Base-by-base conservation (phyloP, 2,329 filamentous ascomycete genomes). In the Calonectria ilicicola region DNA sequence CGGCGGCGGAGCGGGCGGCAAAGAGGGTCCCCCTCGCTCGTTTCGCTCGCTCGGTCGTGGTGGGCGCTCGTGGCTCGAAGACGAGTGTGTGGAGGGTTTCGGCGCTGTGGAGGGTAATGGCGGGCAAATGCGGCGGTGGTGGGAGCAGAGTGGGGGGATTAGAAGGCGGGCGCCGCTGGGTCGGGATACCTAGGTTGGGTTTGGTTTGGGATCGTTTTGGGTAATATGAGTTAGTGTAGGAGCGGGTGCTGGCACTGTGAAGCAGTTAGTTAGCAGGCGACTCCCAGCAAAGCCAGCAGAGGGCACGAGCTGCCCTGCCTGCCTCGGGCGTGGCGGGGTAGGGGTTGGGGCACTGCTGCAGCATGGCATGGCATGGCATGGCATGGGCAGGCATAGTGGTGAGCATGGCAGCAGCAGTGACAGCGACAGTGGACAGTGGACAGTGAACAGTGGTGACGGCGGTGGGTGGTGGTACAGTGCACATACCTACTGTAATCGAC, bases 1-100 rank as follows among this genome's bases (percentile, higher is more conserved):
- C 74, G 70, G 77, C 73, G 72, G 76, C 77, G 78, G 76, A 80
- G 78, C 69, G 73, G 78, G 78, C 78, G 78, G 78, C 78, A 79
- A 79, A 78, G 69, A 71, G 69, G 69, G 64, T 63, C 69, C 53
- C 51, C 46, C 53, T 53, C 49, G 49, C 42, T 66, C 42, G 53
- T 46, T 58, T 70, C 47, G 67, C 29, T 49, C 44, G 68, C 63
- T 67, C 56, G 69, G 35, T 71, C 56, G 63, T 63, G 32, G 68
- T 56, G 64, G 65, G 46, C 44, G 56, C 69, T 65, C 69, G 77
- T 77, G 75, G 78, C 51, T 62, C 53, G 19, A 78, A 73, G 72
- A 75, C 77, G 75, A 68, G 75, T 72, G 70, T 70, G 29, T 67
- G 69, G 64, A 67, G 69, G 56, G 64, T 42, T 58, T 63, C 65